A percentile compares a stretch with the other conserved stretches of the same genome.
These are phyloP conservation scores for Glycine latifolia DNA, from an alignment of 306 rosid genomes.

Conservation along the genomic window DNA sequence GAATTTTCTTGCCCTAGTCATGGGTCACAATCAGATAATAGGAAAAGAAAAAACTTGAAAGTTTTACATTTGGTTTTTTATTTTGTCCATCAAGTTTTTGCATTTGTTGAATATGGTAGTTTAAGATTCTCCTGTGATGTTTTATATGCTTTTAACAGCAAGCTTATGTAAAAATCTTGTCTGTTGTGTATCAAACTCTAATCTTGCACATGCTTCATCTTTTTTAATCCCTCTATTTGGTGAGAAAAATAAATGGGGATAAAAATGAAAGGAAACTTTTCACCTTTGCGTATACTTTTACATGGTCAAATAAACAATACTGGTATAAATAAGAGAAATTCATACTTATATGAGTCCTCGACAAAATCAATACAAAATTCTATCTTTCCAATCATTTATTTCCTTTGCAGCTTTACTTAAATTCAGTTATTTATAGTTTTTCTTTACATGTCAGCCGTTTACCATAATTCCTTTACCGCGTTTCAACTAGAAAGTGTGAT, in stretches of 20 bases:
- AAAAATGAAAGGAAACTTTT: no score
- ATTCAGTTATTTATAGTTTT: no score
- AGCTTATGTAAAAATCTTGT: slow-evolving; percentile 39
- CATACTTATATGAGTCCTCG: no score
- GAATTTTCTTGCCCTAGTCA: slow-evolving; percentile 38
- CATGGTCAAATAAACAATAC: neutral
- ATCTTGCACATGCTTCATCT: neutral
- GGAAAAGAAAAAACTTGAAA: slow-evolving; percentile 29
- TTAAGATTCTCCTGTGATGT: slow-evolving; percentile 13
- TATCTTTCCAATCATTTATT: no score
- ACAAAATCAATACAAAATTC: no score
- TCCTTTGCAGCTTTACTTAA: no score
- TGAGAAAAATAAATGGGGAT: neutral
- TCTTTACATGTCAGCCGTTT: no score
- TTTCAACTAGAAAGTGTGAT: no score
- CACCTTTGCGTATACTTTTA: neutral
- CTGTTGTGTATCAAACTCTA: slow-evolving; percentile 30
- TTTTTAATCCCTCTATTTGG: neutral
- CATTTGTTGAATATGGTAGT: slow-evolving; percentile 28
- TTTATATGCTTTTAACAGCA: slow-evolving; percentile 35
- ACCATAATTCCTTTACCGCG: no score
- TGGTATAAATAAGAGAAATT: no score
- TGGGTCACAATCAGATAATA: slow-evolving; percentile 42
- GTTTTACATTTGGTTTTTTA: slow-evolving; percentile 35
- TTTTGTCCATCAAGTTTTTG: slow-evolving; percentile 32